Conservation (phyloP, 2,329 filamentous ascomycete genomes). For the Arachnopeziza araneosa region DNA sequence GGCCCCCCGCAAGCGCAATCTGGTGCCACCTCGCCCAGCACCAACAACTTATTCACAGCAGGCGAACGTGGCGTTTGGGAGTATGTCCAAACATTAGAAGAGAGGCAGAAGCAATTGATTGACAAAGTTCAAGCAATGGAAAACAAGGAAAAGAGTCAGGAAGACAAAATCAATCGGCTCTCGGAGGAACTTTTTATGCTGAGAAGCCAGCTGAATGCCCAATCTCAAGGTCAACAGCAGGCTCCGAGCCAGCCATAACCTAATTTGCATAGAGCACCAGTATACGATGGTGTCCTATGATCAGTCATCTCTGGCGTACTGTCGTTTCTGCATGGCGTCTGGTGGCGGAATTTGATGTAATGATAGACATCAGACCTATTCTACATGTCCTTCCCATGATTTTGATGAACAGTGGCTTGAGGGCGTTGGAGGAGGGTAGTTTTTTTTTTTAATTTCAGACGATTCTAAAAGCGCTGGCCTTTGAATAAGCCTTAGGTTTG, state of each 20-base stretch:
- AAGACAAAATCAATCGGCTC: slow-evolving; percentile 27
- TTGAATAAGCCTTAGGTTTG: not conserved
- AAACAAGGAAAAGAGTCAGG: slow-evolving; percentile 23
- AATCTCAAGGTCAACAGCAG: not conserved
- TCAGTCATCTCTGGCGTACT: slow-evolving; percentile 18
- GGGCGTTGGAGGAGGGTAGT: slow-evolving; percentile 16
- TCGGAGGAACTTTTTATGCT: slow-evolving; percentile 26
- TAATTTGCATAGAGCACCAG: slow-evolving; percentile 20
- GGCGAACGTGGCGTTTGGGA: slow-evolving; percentile 61
- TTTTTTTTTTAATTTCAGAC: slow-evolving; percentile 7
- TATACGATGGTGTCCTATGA: slow-evolving; percentile 24
- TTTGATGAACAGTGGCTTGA: slow-evolving; percentile 4
- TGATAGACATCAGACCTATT: slow-evolving; percentile 19
- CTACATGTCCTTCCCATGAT: not conserved
- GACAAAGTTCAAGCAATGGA: slow-evolving; percentile 41
- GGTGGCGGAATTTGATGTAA: slow-evolving; percentile 23
- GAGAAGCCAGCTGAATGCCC: slow-evolving; percentile 20
- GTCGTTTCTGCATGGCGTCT: slow-evolving; percentile 22
- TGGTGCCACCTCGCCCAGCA: slow-evolving; percentile 54
- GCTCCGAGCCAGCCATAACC: slow-evolving; percentile 19
- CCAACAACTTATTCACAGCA: slow-evolving; percentile 61
- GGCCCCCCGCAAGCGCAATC: slow-evolving; percentile 44
- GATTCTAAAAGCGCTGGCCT: slow-evolving; percentile 8
- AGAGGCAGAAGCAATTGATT: slow-evolving; percentile 43
- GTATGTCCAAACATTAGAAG: slow-evolving; percentile 67